Evolutionary conservation across 495 filamentous ascomycete genomes (phyloP), one percentile per base, ranked within the genome.

Genomic region (Neurospora intermedia): DNA sequence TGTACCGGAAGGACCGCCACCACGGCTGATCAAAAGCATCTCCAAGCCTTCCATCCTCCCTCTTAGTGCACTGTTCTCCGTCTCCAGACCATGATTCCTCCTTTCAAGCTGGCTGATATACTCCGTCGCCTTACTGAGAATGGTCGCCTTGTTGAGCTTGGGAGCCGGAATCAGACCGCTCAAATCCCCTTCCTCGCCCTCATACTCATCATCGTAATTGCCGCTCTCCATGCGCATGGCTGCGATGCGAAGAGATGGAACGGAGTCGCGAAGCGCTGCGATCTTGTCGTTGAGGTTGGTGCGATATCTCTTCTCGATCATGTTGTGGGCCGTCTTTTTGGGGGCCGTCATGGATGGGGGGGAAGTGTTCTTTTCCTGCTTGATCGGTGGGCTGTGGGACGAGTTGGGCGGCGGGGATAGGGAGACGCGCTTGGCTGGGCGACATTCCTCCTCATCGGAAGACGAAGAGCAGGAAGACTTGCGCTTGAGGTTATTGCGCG

Each of bases 31-130:
- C 79, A 92, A 89, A 66, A 90, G 87, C 15, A 85, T 86, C 72
- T 88, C 85, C 70, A 92, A 77, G 41, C 85, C 87, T 72, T 88
- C 85, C 70, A 92, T 77, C 40, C 84, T 88, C n/a, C 86, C 88
- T 74, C 91, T 90, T 40, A 96, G 78, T 31, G 87, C 87, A 18
- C 84, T 87, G 73, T 96, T 92, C 79, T 95, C 93, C 69, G 92
- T 90, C 71, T 90, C 86, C 70, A 95, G 82, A 6, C 86, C 85
- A 70, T 88, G 90, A 77, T 93, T 93, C 23, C 89, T 86, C 76
- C 89, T 88, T 82, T 97, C 94, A 13, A 97, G 84, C 78, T 96
- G 90, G 42, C 86, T 85, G 75, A 97, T 97, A 75, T 97, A 97
- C 76, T 97, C 93, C 16, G 93, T 94, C 16, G 94, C 94, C 78